Evolutionary conservation across 225 moss, liverwort and hornwort species (phyloP).

Genomic region (Pseudisothecium myosuroides): DNA sequence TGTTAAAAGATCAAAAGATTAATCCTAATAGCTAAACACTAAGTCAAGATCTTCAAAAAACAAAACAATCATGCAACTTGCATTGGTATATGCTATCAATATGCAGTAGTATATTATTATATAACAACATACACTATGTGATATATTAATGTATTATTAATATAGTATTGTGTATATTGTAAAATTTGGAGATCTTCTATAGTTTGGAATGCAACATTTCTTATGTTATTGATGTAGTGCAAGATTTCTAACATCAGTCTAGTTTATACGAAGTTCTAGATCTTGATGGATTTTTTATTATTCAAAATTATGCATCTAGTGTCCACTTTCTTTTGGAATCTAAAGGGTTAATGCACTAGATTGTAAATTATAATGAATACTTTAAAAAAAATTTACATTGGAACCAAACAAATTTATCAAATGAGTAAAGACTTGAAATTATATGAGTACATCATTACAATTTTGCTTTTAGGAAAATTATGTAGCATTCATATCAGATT

Average conservation of each 20-base stretch:
- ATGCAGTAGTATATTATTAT: neutral
- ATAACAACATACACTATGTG: neutral
- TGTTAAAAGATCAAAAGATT: neutral
- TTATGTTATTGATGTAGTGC: neutral
- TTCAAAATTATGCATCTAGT: neutral
- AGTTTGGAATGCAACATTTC: neutral
- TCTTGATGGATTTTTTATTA: accelerated
- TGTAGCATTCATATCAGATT: accelerated
- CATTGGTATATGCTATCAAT: neutral
- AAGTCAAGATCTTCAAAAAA: neutral
- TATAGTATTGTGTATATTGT: neutral
- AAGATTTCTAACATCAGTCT: neutral
- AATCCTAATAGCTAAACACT: neutral
- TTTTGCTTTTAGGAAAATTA: accelerated
- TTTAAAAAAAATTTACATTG: neutral
- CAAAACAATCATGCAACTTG: neutral
- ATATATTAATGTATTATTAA: neutral
- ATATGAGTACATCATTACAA: neutral
- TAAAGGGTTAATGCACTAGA: neutral
- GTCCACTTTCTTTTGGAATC: neutral
- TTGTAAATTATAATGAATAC: neutral
- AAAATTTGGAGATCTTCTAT: neutral
- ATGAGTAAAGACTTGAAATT: neutral
- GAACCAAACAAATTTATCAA: neutral
- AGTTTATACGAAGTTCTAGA: neutral